Percentiles rank a stretch among this genome's conserved stretches.
These are phyloP conservation scores for Termitomyces bulborhizus DNA, from an alignment of 768 basidiomycete genomes.

Conservation along the genomic window DNA sequence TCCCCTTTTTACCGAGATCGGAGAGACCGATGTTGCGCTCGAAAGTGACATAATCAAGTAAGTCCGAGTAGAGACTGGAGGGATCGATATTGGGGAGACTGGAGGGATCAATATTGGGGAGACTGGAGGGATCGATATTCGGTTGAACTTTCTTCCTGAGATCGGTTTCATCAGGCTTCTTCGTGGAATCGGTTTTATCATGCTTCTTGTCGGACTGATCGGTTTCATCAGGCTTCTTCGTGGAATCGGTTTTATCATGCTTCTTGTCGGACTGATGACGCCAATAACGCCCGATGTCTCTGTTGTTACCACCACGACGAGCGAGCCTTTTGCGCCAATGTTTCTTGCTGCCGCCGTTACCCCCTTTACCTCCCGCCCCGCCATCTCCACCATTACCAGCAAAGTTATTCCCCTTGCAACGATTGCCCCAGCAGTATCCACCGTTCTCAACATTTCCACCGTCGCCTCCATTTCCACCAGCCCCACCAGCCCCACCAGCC, in stretches of 20 bases:
- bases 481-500: not conserved
- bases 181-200: no score
- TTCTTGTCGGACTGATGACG: not conserved
- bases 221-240: no score
- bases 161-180: no score
- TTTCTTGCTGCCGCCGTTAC: not conserved
- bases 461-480: not conserved
- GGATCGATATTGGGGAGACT: no score
- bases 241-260: no score
- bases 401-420: not conserved
- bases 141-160: no score
- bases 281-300: not conserved
- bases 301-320: not conserved
- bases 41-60: no score
- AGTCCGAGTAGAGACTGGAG: no score
- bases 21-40: no score
- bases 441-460: constrained; percentile 1
- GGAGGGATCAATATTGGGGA: no score
- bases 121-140: no score
- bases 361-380: not conserved
- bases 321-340: not conserved
- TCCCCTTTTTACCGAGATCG: no score
- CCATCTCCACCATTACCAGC: not conserved
- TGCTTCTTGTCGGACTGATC: not conserved
- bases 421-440: not conserved